phyloP scores from a whole-genome alignment of 2,329 filamentous ascomycete species.

The Erysiphe pulchra region DNA sequence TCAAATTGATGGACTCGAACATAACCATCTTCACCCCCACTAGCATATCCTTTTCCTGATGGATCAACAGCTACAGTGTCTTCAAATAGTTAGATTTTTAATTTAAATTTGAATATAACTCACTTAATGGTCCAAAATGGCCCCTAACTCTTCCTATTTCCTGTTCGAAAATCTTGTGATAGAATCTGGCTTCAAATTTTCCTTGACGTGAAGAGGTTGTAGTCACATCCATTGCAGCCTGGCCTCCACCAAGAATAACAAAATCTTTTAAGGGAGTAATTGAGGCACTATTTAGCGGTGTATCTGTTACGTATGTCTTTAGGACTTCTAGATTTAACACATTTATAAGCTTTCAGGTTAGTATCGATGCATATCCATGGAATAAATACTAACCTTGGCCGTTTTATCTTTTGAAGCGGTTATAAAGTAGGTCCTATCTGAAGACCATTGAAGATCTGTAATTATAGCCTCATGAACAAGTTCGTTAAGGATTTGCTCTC shows the following conservation, averaged over 20 bases:
- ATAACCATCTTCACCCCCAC: conserved; percentile 93
- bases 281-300: conserved; percentile 81
- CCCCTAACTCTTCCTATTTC: conserved; percentile 93
- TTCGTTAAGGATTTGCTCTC: conserved; percentile 57
- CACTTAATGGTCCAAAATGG: conserved; percentile 65
- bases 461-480: conserved; percentile 58
- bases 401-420: conserved; percentile 96
- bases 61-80: conserved; percentile 86
- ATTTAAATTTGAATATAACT: conserved; percentile 15
- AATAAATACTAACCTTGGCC: conserved; percentile 37
- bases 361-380: neutral
- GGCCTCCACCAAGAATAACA: conserved; percentile 90
- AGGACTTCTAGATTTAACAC: conserved; percentile 69
- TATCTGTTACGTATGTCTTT: conserved; percentile 82
- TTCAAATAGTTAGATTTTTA: conserved; percentile 1
- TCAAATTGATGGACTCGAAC: conserved; percentile 97
- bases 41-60: conserved; percentile 75
- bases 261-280: conserved; percentile 94
- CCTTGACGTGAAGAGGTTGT: conserved; percentile 73
- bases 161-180: conserved; percentile 98
- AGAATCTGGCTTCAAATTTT: conserved; percentile 98
- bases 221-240: conserved; percentile 97
- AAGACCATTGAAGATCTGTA: conserved; percentile 83
- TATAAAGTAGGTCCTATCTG: conserved; percentile 93
- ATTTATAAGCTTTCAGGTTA: conserved; percentile 38